These are phyloP conservation scores for Aspergillus sclerotioniger DNA, from an alignment of 495 filamentous ascomycete genomes.

Conservation along the genomic window DNA sequence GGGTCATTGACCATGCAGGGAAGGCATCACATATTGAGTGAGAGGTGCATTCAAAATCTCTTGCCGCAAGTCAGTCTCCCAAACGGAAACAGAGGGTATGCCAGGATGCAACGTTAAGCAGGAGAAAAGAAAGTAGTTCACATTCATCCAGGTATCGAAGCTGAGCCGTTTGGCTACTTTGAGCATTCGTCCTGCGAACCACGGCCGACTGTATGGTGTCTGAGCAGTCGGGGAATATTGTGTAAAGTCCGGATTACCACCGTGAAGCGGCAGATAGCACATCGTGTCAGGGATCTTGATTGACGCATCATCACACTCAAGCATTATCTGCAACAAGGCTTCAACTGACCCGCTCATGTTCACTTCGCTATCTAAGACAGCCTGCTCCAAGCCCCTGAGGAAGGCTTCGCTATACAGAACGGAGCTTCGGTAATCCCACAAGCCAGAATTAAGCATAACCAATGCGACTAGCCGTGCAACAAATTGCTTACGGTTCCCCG, in stretches of 20 bases:
- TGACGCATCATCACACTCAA: constrained; percentile 34
- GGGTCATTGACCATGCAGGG: constrained; percentile 19
- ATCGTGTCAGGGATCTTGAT: not conserved
- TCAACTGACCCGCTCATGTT: constrained; percentile 37
- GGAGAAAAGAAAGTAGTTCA: constrained; percentile 34
- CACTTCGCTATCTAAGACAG: constrained; percentile 36
- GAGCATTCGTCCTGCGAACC: constrained; percentile 43
- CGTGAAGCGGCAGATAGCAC: not conserved
- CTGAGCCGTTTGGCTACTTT: constrained; percentile 42
- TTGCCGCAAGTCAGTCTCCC: constrained; percentile 32
- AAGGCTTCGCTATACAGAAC: constrained; percentile 27
- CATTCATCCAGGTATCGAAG: constrained; percentile 29
- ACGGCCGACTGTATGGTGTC: constrained; percentile 34
- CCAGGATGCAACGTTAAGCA: constrained; percentile 33
- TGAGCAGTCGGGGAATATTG: constrained; percentile 29
- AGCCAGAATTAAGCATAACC: constrained; percentile 38
- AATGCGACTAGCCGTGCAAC: constrained; percentile 32
- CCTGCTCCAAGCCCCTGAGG: constrained; percentile 28
- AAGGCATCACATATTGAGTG: constrained; percentile 37
- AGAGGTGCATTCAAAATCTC: constrained; percentile 38
- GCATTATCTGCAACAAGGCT: constrained; percentile 40
- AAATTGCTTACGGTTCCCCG: constrained; percentile 38
- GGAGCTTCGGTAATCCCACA: constrained; percentile 43
- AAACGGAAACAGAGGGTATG: constrained; percentile 21
- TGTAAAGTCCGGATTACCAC: constrained; percentile 26